These are phyloP conservation scores for Immersiporthe knoxdaviesiana DNA, from an alignment of 2,329 filamentous ascomycete genomes.

Conservation along the genomic window DNA sequence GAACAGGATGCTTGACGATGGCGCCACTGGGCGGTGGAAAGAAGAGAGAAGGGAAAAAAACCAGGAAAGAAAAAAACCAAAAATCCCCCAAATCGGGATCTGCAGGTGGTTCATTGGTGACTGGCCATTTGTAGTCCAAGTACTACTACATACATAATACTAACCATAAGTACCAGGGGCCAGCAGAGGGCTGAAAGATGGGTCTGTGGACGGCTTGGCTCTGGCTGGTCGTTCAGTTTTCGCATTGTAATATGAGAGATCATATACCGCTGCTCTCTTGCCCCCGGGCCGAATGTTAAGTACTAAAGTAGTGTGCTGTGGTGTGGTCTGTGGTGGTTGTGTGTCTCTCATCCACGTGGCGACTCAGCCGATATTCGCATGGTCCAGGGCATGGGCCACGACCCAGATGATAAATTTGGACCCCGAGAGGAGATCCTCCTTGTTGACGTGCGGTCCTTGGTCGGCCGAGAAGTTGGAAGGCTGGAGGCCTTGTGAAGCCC, in stretches of 20 bases:
- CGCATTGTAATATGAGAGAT: not conserved
- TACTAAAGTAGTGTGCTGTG: too few relatives aligned
- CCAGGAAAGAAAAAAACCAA: not conserved
- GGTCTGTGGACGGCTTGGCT: not conserved
- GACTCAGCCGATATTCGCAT: not conserved
- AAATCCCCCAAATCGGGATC: not conserved
- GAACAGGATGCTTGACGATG: not conserved
- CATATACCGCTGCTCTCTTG: too few relatives aligned
- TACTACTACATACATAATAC: too few relatives aligned
- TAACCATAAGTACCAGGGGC: too few relatives aligned
- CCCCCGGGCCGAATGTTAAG: not conserved
- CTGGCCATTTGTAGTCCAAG: not conserved
- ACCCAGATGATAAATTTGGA: not conserved
- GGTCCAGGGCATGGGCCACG: not conserved
- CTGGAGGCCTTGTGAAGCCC: not conserved
- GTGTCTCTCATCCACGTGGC: conserved; percentile 1
- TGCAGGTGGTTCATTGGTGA: not conserved
- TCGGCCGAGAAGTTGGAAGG: not conserved
- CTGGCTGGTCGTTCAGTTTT: not conserved
- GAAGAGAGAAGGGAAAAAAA: not conserved
- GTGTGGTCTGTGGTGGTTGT: too few relatives aligned
- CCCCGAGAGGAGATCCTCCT: not conserved
- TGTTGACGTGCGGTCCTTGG: not conserved
- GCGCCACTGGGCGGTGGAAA: not conserved
- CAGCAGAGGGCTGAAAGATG: not conserved